phyloP scores from a whole-genome alignment of 176 grass and related monocot species.

The Hsuehochloa calcarea region DNA sequence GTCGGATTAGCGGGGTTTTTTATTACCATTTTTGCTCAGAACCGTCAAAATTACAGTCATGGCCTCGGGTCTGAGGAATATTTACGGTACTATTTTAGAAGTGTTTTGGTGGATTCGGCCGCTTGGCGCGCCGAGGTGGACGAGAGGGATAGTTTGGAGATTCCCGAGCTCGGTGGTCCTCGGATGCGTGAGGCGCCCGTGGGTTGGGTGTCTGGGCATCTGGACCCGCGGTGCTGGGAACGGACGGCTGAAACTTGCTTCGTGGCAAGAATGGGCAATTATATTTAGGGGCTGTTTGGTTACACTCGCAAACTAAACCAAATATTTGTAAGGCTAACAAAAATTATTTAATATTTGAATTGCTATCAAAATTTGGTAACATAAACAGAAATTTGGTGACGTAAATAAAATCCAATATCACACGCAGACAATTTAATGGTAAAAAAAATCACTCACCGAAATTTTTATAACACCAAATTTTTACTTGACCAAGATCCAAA shows the following conservation, averaged over 20 bases:
- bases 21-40: neutral
- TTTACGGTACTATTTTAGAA: neutral
- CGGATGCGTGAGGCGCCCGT: neutral
- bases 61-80: neutral
- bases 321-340: too few species aligned
- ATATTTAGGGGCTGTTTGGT: too few species aligned
- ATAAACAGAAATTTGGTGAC: too few species aligned
- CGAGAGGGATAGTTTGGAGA: neutral
- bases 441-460: too few species aligned
- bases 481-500: too few species aligned
- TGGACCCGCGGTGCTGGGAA: neutral
- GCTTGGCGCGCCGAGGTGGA: neutral
- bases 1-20: slow-evolving; percentile 24
- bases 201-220: slow-evolving; percentile 6
- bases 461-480: too few species aligned
- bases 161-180: neutral
- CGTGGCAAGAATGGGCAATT: neutral
- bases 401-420: too few species aligned
- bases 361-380: too few species aligned
- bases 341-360: too few species aligned
- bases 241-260: slow-evolving; percentile 14
- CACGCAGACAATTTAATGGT: too few species aligned
- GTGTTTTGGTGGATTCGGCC: neutral
- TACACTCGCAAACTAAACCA: too few species aligned
- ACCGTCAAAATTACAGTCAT: neutral